phyloP scores from a whole-genome alignment of 805 yeast species.

The Brettanomyces naardenensis region DNA sequence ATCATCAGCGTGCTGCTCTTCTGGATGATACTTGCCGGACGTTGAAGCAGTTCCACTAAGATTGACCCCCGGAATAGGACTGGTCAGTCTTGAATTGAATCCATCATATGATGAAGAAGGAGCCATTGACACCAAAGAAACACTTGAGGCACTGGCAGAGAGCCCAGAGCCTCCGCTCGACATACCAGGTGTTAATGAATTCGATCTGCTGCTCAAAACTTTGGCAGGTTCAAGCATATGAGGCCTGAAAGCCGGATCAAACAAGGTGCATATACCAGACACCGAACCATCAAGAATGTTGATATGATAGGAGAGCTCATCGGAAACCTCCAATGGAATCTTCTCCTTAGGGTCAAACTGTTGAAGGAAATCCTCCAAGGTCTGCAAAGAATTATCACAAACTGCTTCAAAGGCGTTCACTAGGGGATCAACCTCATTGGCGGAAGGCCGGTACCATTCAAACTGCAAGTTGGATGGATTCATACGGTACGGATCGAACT shows the following conservation, averaged over 20 bases:
- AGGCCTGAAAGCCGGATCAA: constrained; percentile 54
- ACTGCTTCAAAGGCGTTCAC: constrained; percentile 47
- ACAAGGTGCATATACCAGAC: constrained; percentile 63
- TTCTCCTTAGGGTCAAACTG: constrained; percentile 39
- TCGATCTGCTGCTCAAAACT: neutral
- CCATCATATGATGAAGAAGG: neutral
- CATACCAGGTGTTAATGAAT: neutral
- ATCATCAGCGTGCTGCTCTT: constrained; percentile 3
- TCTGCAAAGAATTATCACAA: constrained; percentile 33
- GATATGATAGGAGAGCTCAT: constrained; percentile 16
- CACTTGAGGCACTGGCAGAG: constrained; percentile 12
- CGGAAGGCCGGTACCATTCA: constrained; percentile 69
- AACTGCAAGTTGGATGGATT: constrained; percentile 41
- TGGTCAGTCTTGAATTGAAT: neutral
- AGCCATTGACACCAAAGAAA: constrained; percentile 11
- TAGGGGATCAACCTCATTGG: constrained; percentile 51
- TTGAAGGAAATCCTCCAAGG: constrained; percentile 44
- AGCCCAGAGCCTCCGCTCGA: constrained; percentile 5
- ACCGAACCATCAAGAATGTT: constrained; percentile 26
- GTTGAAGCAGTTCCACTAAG: neutral
- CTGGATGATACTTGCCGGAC: neutral
- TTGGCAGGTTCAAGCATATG: constrained; percentile 4
- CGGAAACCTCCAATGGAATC: constrained; percentile 17
- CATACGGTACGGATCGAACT: constrained; percentile 46
- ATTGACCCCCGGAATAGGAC: neutral